Base-by-base conservation (phyloP, 768 basidiomycete species). In the Leccinellum luteum region DNA sequence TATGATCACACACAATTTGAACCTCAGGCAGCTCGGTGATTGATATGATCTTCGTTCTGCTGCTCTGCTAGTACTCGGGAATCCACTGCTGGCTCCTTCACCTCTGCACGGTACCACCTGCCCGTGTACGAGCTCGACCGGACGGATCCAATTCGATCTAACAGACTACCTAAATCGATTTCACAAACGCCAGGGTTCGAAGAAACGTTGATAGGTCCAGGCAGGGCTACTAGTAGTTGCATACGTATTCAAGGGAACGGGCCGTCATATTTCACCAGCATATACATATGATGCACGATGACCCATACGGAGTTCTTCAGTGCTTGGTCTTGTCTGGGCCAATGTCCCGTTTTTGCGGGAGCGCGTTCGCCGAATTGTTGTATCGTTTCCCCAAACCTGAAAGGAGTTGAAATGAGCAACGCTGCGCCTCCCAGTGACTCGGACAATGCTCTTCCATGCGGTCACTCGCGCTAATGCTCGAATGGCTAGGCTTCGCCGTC, bases 131-230 rank as follows among this genome's bases (percentile, higher is more conserved):
- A 55, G 52, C 57, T 49, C 6, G 54, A 38, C 14, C 58, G 58
- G 63, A 57, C 58, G 66, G 66, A 68, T 58, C 63, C 55, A 44
- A 15, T 45, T 19, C 19, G 41, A 43, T 13, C 4, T 19, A 43
- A 19, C 19, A 19, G 12, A 43, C 12, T 13, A 43, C 41, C 5
- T 19, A 12, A 43, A 5, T 27, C 31, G n/a, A 25, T 35, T 45
- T 41, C 55, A 52, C 55, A 23, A 23, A 21, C 10, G n/a, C n/a
- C n/a, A n/a, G n/a, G n/a, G n/a, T n/a, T n/a, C n/a, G n/a, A n/a
- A n/a, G n/a, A n/a, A n/a, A n/a, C n/a, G n/a, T n/a, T n/a, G 9
- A 15, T 10, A 7, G 45, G 19, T 43, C 14, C 6, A 30, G 43
- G 52, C 19, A 7, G 38, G 8, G 19, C 35, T 41, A 41, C 38